A percentile compares a stretch with the other conserved stretches of the same genome.
phyloP scores from a whole-genome alignment of 169 alveolate species.

The Babesia sp. region DNA sequence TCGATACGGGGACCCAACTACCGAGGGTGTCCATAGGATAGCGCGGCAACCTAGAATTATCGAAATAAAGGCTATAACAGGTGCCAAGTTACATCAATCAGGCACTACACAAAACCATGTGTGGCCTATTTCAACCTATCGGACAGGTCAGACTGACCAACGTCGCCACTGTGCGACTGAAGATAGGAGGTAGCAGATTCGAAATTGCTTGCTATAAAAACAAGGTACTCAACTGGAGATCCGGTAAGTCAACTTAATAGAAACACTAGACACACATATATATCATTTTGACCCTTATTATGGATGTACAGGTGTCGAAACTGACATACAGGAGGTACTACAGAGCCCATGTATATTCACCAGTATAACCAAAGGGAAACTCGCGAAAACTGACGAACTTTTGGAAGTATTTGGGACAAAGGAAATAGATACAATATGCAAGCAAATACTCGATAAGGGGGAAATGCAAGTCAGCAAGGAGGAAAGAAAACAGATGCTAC shows the following conservation, averaged over 20 bases:
- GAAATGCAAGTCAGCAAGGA: conserved; percentile 86
- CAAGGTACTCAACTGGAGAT: conserved; percentile 92
- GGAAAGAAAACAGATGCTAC: conserved; percentile 83
- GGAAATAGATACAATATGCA: conserved; percentile 83
- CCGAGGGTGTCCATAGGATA: too few species aligned
- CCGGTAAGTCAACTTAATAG: conserved; percentile 52
- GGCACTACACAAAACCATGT: conserved; percentile 64
- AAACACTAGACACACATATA: background rate
- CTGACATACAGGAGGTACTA: conserved; percentile 91
- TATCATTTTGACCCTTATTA: background rate
- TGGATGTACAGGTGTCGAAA: conserved; percentile 80
- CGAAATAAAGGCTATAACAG: too few species aligned
- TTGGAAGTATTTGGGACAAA: conserved; percentile 85
- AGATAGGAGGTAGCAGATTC: conserved; percentile 86
- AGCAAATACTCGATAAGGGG: conserved; percentile 91
- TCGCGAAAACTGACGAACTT: conserved; percentile 89
- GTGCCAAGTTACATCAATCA: too few species aligned
- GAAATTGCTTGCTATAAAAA: conserved; percentile 97
- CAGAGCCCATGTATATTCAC: conserved; percentile 88
- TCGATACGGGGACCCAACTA: too few species aligned
- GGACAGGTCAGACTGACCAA: conserved; percentile 92
- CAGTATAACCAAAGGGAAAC: conserved; percentile 92
- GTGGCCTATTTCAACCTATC: conserved; percentile 90
- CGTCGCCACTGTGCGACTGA: conserved; percentile 91
- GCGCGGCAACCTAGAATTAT: too few species aligned